Conservation (phyloP, 805 yeast genomes). For the Candida wancherniae region DNA sequence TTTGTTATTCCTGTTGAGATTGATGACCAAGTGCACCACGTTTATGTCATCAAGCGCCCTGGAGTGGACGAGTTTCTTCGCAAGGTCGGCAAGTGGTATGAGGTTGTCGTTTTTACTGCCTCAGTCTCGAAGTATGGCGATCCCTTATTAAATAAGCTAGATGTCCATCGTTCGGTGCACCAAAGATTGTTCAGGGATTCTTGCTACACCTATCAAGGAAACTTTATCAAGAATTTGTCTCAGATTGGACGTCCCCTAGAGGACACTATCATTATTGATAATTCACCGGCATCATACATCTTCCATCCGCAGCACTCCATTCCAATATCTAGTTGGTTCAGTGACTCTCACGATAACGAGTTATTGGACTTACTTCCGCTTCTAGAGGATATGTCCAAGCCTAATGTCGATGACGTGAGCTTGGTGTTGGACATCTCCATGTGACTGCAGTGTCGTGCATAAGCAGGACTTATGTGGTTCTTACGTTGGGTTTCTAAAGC, state of each 20-base stretch:
- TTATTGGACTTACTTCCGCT: constrained; percentile 86
- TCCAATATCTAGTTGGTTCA: constrained; percentile 97
- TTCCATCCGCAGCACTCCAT: constrained; percentile 98
- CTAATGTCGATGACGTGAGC: constrained; percentile 77
- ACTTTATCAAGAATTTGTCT: constrained; percentile 87
- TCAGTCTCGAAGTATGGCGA: constrained; percentile 94
- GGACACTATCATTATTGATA: constrained; percentile 87
- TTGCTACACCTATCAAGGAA: constrained; percentile 90
- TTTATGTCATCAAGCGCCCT: constrained; percentile 94
- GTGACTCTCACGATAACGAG: constrained; percentile 96
- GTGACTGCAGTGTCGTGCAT: constrained; percentile 17
- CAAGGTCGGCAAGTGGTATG: constrained; percentile 80
- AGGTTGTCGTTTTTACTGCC: constrained; percentile 96
- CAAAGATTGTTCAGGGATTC: constrained; percentile 93
- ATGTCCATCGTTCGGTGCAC: constrained; percentile 68
- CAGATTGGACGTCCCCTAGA: constrained; percentile 90
- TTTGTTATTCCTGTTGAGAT: constrained; percentile 97
- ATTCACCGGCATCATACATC: constrained; percentile 96
- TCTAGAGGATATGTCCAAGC: constrained; percentile 72
- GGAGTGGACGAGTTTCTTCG: constrained; percentile 92
- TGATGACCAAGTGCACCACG: constrained; percentile 87
- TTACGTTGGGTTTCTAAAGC: too few species aligned
- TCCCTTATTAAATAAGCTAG: constrained; percentile 86
- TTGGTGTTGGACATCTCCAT: constrained; percentile 74
- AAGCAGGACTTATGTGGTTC: constrained; percentile 18